A percentile compares a stretch with the other conserved stretches of the same genome.
Evolutionary conservation across 371 early-diverging fungal species (phyloP).

Genomic region (Massospora cicadina): DNA sequence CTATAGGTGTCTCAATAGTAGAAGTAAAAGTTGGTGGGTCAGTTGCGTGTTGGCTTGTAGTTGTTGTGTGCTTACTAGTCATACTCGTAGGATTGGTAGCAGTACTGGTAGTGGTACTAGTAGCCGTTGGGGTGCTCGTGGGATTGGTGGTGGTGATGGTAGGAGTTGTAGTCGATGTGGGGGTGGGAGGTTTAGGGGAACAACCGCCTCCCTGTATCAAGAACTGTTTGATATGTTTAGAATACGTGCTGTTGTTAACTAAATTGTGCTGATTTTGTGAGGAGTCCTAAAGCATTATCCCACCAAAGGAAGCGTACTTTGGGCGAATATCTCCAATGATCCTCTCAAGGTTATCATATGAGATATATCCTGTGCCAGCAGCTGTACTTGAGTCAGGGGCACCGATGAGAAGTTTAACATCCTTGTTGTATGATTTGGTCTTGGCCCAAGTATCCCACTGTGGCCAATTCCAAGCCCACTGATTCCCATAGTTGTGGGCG

Average conservation of each 20-base stretch:
- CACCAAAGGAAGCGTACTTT: conserved; percentile 7
- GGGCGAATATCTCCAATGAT: conserved; percentile 19
- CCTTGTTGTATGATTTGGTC: conserved; percentile 29
- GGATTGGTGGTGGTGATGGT: too few relatives aligned
- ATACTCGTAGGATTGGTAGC: too few relatives aligned
- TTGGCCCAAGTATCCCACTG: conserved; percentile 38
- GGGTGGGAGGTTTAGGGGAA: too few relatives aligned
- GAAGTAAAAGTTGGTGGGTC: too few relatives aligned
- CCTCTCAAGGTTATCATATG: conserved; percentile 18
- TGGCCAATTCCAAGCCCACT: conserved; percentile 31
- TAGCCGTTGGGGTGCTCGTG: too few relatives aligned
- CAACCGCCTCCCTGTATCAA: too few relatives aligned
- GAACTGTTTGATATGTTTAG: not conserved
- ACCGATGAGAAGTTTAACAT: conserved; percentile 36
- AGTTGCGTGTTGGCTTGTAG: too few relatives aligned
- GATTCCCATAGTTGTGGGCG: conserved; percentile 21
- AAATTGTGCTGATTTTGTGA: conserved; percentile 9
- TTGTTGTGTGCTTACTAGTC: too few relatives aligned
- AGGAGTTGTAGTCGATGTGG: too few relatives aligned
- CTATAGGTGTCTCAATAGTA: too few relatives aligned
- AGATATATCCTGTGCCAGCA: conserved; percentile 31
- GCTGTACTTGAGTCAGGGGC: conserved; percentile 36
- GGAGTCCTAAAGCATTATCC: conserved; percentile 45
- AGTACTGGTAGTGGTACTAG: too few relatives aligned
- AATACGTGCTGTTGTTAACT: conserved; percentile 5